phyloP scores from a whole-genome alignment of 2,329 filamentous ascomycete species.

The Penicillium sp. region DNA sequence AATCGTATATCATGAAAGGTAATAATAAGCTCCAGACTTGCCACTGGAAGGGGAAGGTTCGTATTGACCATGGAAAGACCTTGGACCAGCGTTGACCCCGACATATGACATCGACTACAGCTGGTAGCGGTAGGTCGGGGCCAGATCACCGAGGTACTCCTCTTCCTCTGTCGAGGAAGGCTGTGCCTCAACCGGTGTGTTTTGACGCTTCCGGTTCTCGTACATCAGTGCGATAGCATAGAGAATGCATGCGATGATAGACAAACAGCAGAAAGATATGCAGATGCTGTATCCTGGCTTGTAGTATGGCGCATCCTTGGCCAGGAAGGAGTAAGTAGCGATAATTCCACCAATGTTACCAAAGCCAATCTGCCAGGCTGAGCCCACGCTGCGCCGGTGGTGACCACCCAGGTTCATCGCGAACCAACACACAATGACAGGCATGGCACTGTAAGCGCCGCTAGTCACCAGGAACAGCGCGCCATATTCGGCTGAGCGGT shows the following conservation, averaged over 20 bases:
- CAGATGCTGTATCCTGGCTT: constrained; percentile 75
- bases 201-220: constrained; percentile 46
- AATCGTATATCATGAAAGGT: not conserved
- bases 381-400: constrained; percentile 68
- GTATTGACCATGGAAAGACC: not conserved
- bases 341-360: constrained; percentile 80
- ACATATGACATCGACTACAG: constrained; percentile 24
- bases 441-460: constrained; percentile 85
- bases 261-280: constrained; percentile 71
- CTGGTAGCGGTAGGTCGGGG: constrained; percentile 44
- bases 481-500: constrained; percentile 69
- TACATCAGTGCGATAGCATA: constrained; percentile 41
- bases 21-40: not conserved
- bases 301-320: constrained; percentile 67
- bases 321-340: constrained; percentile 69
- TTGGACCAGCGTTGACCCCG: not conserved
- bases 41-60: not conserved
- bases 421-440: constrained; percentile 81
- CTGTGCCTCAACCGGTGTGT: constrained; percentile 25
- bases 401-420: constrained; percentile 78
- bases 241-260: constrained; percentile 52
- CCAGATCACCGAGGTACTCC: constrained; percentile 43
- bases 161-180: constrained; percentile 35
- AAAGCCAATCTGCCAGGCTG: constrained; percentile 76
- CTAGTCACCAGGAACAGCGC: constrained; percentile 80